A percentile compares a stretch with the other conserved stretches of the same genome.
phyloP scores from a whole-genome alignment of 2,329 filamentous ascomycete species.

The Aspergillus transmontanensis region DNA sequence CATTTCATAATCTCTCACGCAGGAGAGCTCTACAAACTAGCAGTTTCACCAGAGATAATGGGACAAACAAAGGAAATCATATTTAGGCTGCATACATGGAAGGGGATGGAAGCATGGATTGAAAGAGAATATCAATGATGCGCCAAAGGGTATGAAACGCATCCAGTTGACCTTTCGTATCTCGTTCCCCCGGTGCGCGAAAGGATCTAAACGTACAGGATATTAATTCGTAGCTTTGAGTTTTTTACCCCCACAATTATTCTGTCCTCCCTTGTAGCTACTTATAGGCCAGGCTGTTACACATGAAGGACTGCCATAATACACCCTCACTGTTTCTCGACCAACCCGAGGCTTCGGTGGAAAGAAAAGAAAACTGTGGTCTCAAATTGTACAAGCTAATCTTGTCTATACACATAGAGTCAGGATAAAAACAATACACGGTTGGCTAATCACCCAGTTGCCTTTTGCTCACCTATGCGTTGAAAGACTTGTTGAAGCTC shows the following conservation, averaged over 20 bases:
- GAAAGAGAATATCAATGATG: constrained; percentile 27
- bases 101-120: constrained; percentile 20
- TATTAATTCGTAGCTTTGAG: constrained; percentile 42
- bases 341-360: constrained; percentile 23
- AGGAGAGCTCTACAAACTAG: background rate
- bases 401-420: constrained; percentile 48
- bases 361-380: constrained; percentile 44
- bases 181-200: constrained; percentile 32
- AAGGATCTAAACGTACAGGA: constrained; percentile 47
- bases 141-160: constrained; percentile 13
- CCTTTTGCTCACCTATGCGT: constrained; percentile 44
- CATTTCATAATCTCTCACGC: background rate
- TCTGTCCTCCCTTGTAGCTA: constrained; percentile 31
- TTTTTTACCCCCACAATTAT: constrained; percentile 26
- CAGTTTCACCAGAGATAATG: background rate
- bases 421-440: constrained; percentile 42
- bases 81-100: constrained; percentile 30
- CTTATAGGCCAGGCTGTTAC: constrained; percentile 22
- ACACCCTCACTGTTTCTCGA: constrained; percentile 14
- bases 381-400: constrained; percentile 50
- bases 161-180: constrained; percentile 27
- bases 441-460: constrained; percentile 34
- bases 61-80: constrained; percentile 39
- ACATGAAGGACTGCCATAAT: constrained; percentile 25
- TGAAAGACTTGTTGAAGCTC: constrained; percentile 94